Evolutionary conservation across 768 basidiomycete species (phyloP), one percentile per base, ranked within the genome.

Genomic region (Lactarius psammicola): DNA sequence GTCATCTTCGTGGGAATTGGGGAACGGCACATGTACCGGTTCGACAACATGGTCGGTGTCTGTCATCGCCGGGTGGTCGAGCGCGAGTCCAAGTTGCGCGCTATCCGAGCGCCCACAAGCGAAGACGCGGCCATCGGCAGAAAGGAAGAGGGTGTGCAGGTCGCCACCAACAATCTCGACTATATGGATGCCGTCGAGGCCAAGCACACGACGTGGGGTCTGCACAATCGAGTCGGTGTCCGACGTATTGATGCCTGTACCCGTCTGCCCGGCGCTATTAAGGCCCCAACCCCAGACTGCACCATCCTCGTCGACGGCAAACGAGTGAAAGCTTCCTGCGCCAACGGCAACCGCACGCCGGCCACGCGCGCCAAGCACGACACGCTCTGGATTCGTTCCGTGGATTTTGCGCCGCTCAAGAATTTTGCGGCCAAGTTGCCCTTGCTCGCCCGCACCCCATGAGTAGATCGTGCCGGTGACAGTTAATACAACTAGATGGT

Each of bases 271-370:
- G 88, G 83, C 90, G 76, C 80, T 92, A 76, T 98, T 97, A 65
- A 95, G 80, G n/a, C 96, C 96, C 96, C 96, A 98, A 15, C 86
- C 94, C 87, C 89, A 98, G 10, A 96, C 90, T 57, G 83, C 85
- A 33, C 94, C 95, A 7, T 81, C 78, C 60, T 89, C 84, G 74
- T 94, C 89, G 63, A 98, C 86, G 3, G 95, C 95, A 72, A 97
- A 98, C 0, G 94, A 95, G 72, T 92, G 90, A 76, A 87, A 92
- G 59, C 83, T 82, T 8, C 96, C 95, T 0, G 94, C 84, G 4
- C 94, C 94, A 67, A 98, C 79, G 49, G 77, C 78, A 15, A 88
- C 86, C 54, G 87, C 85, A 64, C 86, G 84, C 63, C 87, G 84
- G 31, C 78, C 74, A n/a, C 88, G 85, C 30, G 74, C 77, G 23